A percentile compares a stretch with the other conserved stretches of the same genome.
Conservation (phyloP, 1,284 basidiomycete genomes). For the Ustilago hordei region DNA sequence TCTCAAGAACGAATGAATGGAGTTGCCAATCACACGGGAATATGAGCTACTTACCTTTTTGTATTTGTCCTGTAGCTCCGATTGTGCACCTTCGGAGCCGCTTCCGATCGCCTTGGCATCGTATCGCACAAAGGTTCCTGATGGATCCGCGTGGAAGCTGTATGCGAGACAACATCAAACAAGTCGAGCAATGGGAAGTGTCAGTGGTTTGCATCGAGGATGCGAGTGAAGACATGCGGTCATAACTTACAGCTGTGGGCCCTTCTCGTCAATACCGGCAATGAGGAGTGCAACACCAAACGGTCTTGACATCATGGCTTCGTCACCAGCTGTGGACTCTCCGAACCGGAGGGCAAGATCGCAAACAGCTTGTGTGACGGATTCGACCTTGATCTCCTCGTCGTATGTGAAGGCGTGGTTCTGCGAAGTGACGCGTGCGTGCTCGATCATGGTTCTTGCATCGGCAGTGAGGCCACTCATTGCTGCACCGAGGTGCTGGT, state of each 20-base stretch:
- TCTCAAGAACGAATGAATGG: neutral
- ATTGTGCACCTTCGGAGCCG: conserved; percentile 96
- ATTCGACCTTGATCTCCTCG: conserved; percentile 87
- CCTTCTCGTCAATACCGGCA: conserved; percentile 94
- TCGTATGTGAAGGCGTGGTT: conserved; percentile 98
- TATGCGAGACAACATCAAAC: conserved; percentile 9
- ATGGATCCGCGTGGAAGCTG: conserved; percentile 88
- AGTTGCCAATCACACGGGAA: neutral
- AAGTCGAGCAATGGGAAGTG: neutral
- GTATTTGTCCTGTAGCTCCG: conserved; percentile 96
- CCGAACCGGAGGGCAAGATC: conserved; percentile 97
- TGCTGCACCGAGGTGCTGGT: conserved; percentile 93
- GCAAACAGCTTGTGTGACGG: conserved; percentile 93
- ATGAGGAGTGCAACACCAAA: conserved; percentile 98
- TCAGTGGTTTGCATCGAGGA: neutral
- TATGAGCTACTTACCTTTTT: conserved; percentile 79
- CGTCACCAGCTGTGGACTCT: conserved; percentile 94
- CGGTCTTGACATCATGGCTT: conserved; percentile 91
- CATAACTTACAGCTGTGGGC: conserved; percentile 80
- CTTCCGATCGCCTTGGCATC: conserved; percentile 99
- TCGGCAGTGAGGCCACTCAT: conserved; percentile 99
- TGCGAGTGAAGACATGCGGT: neutral
- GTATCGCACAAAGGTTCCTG: conserved; percentile 96
- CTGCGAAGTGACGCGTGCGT: conserved; percentile 90
- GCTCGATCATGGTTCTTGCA: conserved; percentile 99